phyloP scores from a whole-genome alignment of 116 monocot genomes.

The Phalaenopsis hybrid region DNA sequence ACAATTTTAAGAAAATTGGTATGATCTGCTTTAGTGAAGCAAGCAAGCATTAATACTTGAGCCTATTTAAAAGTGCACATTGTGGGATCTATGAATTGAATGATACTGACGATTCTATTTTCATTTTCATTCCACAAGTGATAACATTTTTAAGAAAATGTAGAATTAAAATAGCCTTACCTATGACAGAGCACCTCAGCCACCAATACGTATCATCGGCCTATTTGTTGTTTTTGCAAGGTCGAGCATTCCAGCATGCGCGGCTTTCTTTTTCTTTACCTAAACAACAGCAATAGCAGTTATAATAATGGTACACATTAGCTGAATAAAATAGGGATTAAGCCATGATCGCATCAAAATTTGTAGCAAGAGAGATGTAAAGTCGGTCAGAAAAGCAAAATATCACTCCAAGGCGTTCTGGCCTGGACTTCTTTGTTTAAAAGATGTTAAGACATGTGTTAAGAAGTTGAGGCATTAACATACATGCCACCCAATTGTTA shows the following conservation, averaged over 20 bases:
- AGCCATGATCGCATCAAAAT: background rate
- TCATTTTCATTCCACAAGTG: background rate
- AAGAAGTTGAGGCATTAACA: too few species aligned
- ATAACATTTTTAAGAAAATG: background rate
- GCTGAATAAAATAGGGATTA: background rate
- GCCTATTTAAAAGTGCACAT: too few species aligned
- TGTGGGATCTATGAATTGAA: background rate
- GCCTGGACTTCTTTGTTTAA: too few species aligned
- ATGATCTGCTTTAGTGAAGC: too few species aligned
- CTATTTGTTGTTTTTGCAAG: constrained; percentile 90
- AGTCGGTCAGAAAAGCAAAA: too few species aligned
- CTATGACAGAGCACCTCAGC: constrained; percentile 37
- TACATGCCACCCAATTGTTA: too few species aligned
- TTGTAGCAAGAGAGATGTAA: background rate
- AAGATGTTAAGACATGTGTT: too few species aligned
- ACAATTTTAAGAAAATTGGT: too few species aligned
- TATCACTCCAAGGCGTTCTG: too few species aligned
- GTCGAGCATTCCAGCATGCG: constrained; percentile 98
- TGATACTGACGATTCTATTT: background rate
- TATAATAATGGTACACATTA: background rate
- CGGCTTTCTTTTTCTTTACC: constrained; percentile 93
- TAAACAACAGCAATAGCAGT: constrained; percentile 12
- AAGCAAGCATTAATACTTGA: too few species aligned
- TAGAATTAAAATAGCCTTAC: background rate
- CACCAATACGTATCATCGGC: constrained; percentile 98